phyloP scores from a whole-genome alignment of 495 filamentous ascomycete genomes.

The Aspergillus heteromorphus region DNA sequence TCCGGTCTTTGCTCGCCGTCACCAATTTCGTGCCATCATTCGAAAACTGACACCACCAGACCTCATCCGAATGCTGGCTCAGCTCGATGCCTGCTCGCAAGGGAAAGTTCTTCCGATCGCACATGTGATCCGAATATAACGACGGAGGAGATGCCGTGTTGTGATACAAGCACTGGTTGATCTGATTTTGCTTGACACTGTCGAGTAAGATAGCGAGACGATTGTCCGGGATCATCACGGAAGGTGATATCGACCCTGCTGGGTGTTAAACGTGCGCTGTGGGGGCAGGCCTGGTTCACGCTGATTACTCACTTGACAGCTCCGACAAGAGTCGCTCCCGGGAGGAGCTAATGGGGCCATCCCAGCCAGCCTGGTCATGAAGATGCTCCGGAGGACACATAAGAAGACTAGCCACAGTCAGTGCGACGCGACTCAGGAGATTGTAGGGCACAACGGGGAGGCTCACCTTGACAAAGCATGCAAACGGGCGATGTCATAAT shows the following conservation, averaged over 20 bases:
- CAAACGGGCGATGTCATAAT: conserved; percentile 67
- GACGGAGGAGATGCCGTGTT: conserved; percentile 74
- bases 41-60: conserved; percentile 88
- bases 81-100: conserved; percentile 59
- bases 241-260: conserved; percentile 83
- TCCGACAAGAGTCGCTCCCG: conserved; percentile 70
- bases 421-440: neutral
- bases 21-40: conserved; percentile 82
- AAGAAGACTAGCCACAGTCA: conserved; percentile 53
- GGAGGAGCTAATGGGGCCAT: conserved; percentile 76
- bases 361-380: conserved; percentile 78
- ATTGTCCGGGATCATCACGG: conserved; percentile 97
- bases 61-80: conserved; percentile 72
- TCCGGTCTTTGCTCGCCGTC: conserved; percentile 68
- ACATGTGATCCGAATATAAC: conserved; percentile 82
- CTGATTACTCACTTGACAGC: conserved; percentile 63
- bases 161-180: conserved; percentile 82
- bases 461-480: conserved; percentile 77
- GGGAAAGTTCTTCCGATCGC: conserved; percentile 76
- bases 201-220: conserved; percentile 80
- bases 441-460: neutral
- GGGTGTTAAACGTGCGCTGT: neutral
- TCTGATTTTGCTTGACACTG: conserved; percentile 75
- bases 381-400: conserved; percentile 85
- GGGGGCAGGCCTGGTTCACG: neutral